phyloP scores from a whole-genome alignment of 768 basidiomycete genomes.

The Tulasnella sp. region DNA sequence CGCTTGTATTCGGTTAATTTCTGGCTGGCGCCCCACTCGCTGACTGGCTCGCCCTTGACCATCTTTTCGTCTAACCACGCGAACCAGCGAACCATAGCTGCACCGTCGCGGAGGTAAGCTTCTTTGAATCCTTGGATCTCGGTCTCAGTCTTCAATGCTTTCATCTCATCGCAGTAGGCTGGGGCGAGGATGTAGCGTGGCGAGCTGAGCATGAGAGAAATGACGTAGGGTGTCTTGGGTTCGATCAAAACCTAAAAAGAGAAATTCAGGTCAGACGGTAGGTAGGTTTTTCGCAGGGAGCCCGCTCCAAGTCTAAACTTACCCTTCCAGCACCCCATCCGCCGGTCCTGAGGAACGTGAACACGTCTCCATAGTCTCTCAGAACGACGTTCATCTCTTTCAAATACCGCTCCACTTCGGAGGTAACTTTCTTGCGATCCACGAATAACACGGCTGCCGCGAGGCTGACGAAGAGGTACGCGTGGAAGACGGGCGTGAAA shows the following conservation, averaged over 20 bases:
- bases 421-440: slow-evolving; percentile 53
- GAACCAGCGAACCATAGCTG: slow-evolving; percentile 57
- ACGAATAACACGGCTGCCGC: slow-evolving; percentile 58
- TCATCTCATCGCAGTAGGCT: slow-evolving; percentile 61
- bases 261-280: background rate
- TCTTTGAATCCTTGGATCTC: slow-evolving; percentile 73
- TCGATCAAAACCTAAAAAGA: slow-evolving; percentile 46
- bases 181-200: slow-evolving; percentile 65
- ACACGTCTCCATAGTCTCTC: slow-evolving; percentile 63
- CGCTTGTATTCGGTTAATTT: slow-evolving; percentile 67
- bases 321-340: slow-evolving; percentile 60
- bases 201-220: slow-evolving; percentile 76
- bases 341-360: slow-evolving; percentile 62
- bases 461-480: slow-evolving; percentile 66
- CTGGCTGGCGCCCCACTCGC: slow-evolving; percentile 86
- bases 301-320: slow-evolving; percentile 13
- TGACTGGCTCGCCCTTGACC: slow-evolving; percentile 56
- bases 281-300: background rate
- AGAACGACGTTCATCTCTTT: slow-evolving; percentile 43
- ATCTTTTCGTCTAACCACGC: slow-evolving; percentile 85
- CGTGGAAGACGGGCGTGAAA: slow-evolving; percentile 84
- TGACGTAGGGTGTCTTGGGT: slow-evolving; percentile 69
- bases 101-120: slow-evolving; percentile 87
- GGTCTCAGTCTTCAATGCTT: slow-evolving; percentile 78
- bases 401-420: slow-evolving; percentile 49